Evolutionary conservation across 2,329 filamentous ascomycete species (phyloP).

Genomic region (Tolypocladium cylindrosporum): DNA sequence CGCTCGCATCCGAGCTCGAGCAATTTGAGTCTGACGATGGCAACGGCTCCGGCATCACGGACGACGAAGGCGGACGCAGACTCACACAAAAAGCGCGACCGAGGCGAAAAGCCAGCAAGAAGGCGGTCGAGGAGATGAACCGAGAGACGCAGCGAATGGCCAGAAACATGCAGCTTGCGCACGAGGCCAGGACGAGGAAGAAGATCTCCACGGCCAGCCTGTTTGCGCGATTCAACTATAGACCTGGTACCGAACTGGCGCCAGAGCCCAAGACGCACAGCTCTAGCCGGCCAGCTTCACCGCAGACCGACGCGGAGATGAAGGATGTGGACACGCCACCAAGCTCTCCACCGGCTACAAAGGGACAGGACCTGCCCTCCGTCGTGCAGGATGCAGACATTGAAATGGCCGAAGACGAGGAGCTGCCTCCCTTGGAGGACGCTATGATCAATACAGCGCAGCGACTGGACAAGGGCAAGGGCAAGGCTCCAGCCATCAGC

Average conservation of each 20-base stretch:
- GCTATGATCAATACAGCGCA: constrained; percentile 18
- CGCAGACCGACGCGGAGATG: constrained; percentile 43
- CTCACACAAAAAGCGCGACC: constrained; percentile 63
- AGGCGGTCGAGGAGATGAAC: constrained; percentile 88
- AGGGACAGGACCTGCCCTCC: constrained; percentile 14
- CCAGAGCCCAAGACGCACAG: constrained; percentile 30
- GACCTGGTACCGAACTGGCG: constrained; percentile 26
- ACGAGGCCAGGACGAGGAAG: constrained; percentile 84
- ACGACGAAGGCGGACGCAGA: constrained; percentile 52
- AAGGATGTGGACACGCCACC: constrained; percentile 54
- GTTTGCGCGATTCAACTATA: constrained; percentile 76
- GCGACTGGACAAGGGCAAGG: constrained; percentile 46
- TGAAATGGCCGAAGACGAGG: constrained; percentile 12
- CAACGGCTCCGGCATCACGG: constrained; percentile 42
- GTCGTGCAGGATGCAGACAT: constrained; percentile 3
- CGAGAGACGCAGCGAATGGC: constrained; percentile 87
- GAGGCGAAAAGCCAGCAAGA: constrained; percentile 82
- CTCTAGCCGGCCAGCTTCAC: constrained; percentile 46
- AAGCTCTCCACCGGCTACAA: constrained; percentile 50
- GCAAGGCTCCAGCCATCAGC: constrained; percentile 30
- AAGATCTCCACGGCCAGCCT: constrained; percentile 77
- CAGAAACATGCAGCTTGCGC: constrained; percentile 81
- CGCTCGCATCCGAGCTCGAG: constrained; percentile 24
- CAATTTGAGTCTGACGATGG: constrained; percentile 26
- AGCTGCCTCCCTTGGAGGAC: constrained; percentile 29